These are phyloP conservation scores for Metschnikowia colocasiae DNA, from an alignment of 805 yeast species.

Conservation along the genomic window DNA sequence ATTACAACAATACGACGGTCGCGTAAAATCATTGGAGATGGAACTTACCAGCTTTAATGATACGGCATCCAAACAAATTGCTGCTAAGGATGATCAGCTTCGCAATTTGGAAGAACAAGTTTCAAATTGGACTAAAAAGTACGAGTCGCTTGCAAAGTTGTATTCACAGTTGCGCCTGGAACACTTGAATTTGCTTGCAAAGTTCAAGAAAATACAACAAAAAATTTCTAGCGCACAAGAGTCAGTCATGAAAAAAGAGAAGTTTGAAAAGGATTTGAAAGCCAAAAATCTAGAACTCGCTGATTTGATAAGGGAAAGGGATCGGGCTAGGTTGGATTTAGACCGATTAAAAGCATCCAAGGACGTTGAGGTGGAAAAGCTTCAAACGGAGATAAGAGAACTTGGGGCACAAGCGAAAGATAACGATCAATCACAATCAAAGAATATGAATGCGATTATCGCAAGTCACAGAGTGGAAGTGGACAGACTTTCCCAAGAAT, in stretches of 20 bases:
- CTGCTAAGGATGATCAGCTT: constrained; percentile 72
- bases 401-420: constrained; percentile 55
- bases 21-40: constrained; percentile 76
- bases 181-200: constrained; percentile 72
- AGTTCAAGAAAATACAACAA: constrained; percentile 77
- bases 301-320: constrained; percentile 84
- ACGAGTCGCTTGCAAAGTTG: constrained; percentile 83
- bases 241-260: constrained; percentile 78
- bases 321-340: constrained; percentile 78
- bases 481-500: constrained; percentile 41
- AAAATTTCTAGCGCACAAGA: constrained; percentile 89
- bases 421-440: constrained; percentile 58
- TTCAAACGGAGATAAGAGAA: constrained; percentile 62
- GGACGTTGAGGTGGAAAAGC: constrained; percentile 59
- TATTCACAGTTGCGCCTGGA: constrained; percentile 91
- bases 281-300: constrained; percentile 85
- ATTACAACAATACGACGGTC: constrained; percentile 80
- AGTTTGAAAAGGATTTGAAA: constrained; percentile 76
- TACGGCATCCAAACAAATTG: constrained; percentile 68
- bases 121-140: constrained; percentile 75
- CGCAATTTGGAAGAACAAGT: constrained; percentile 69
- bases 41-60: constrained; percentile 61
- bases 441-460: constrained; percentile 57
- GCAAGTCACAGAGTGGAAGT: constrained; percentile 63
- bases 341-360: constrained; percentile 66